Base-by-base conservation (phyloP, 768 basidiomycete genomes). In the Termitomyces sp. region DNA sequence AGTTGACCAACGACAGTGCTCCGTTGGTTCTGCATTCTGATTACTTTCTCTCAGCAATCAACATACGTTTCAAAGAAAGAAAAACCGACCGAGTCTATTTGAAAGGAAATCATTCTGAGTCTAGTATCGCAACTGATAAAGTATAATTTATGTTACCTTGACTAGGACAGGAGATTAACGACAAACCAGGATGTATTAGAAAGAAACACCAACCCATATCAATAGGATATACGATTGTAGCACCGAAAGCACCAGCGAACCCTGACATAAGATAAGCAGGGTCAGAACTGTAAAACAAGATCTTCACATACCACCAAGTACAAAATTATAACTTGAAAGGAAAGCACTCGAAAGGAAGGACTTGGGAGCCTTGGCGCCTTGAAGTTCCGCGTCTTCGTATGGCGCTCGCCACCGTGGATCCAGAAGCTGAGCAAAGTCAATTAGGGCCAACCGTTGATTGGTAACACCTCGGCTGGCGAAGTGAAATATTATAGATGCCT, bases 211-310 rank as follows among this genome's bases (percentile, higher is more conserved):
- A 65, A 88, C 87, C 91, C 76, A 92, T 81, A 74, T 94, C 94
- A 67, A 96, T 98, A 26, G 96, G 96, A 72, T 98, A 98, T 13
- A 98, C 96, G 41, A 93, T 91, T n/a, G 93, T 96, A 11, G 96
- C 97, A 50, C 97, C 97, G 59, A 94, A 80, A 36, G 92, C 92
- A 56, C 97, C 97, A 46, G 96, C 94, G 59, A 96, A 68, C 68
- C 96, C 88, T 89, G 45, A 18, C 28, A 30, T 14, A 40, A 36
- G 14, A 26, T n/a, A 62, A 22, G 56, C 54, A 62, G n/a, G 24
- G 45, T 45, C 35, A 70, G 43, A 50, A 49, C 50, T 46, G n/a
- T 47, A 14, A 33, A 22, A 18, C 20, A 11, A 28, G 28, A 52
- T 41, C 5, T 11, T 36, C 3, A 67, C 70, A 40, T 60, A 87